Percentiles rank a stretch among this genome's conserved stretches.
Evolutionary conservation across 768 basidiomycete genomes (phyloP).

Genomic region (Strobilomyces confusus): DNA sequence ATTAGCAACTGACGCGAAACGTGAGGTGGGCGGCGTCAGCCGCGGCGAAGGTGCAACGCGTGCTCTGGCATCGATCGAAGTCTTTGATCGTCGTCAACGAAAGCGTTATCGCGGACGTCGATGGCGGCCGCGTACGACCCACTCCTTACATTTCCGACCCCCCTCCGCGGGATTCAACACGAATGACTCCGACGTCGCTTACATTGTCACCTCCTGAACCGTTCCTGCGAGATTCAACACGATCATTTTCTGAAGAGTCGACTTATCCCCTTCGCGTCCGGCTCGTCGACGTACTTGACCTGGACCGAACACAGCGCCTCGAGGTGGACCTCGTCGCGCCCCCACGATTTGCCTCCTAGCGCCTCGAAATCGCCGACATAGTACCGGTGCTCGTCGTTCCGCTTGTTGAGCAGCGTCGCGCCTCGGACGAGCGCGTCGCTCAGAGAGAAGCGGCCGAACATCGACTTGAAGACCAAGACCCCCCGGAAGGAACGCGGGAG

Average conservation of each 20-base stretch:
- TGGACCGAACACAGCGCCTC: slow-evolving; percentile 17
- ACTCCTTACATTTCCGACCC: no score
- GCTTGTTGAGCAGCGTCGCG: slow-evolving; percentile 22
- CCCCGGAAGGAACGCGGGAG: slow-evolving; percentile 23
- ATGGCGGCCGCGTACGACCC: no score
- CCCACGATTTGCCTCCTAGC: slow-evolving; percentile 18
- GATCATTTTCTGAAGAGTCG: slow-evolving; percentile 15
- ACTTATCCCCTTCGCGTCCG: slow-evolving; percentile 5
- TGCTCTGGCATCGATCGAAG: no score
- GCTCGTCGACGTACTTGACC: slow-evolving; percentile 22
- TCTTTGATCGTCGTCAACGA: no score
- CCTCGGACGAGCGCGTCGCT: slow-evolving; percentile 11
- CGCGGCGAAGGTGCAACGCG: no score
- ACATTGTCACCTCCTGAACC: no score
- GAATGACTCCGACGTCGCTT: no score
- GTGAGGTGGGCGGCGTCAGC: no score
- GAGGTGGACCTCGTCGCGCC: slow-evolving; percentile 17
- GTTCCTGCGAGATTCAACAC: no score
- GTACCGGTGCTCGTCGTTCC: slow-evolving; percentile 13
- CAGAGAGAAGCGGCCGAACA: slow-evolving; percentile 17
- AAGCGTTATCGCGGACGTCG: no score
- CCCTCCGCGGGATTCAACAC: no score
- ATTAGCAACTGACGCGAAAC: no score
- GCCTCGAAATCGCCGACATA: slow-evolving; percentile 24
- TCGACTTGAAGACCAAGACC: slow-evolving; percentile 11